Evolutionary conservation across 352 stramenopile species (phyloP).

Genomic region (Globisporangium cylindrosporum): DNA sequence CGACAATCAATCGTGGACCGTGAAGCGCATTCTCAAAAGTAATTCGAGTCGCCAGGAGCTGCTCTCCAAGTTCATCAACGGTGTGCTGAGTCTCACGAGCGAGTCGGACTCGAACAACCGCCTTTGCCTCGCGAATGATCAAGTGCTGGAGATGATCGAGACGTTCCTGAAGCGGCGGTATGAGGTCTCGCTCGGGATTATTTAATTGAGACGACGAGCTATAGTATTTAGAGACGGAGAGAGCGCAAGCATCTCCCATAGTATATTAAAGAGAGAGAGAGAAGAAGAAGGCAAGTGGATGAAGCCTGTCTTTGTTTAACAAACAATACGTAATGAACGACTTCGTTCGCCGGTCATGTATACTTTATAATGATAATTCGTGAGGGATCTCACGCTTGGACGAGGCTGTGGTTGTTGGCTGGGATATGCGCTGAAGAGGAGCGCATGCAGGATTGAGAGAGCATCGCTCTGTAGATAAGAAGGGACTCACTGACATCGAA

Average conservation of each 20-base stretch:
- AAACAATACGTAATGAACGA: neutral
- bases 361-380: neutral
- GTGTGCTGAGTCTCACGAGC: constrained; percentile 15
- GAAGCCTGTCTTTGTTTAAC: neutral
- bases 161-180: constrained; percentile 8
- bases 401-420: neutral
- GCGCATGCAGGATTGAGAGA: neutral
- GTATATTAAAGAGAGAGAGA: neutral
- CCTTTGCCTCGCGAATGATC: constrained; percentile 2
- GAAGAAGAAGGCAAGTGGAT: neutral
- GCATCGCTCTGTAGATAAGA: neutral
- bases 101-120: constrained; percentile 9
- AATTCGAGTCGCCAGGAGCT: constrained; percentile 2
- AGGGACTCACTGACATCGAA: neutral
- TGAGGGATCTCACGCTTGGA: neutral
- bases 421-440: neutral
- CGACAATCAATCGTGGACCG: constrained; percentile 12
- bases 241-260: neutral
- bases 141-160: constrained; percentile 15
- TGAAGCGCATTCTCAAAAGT: constrained; percentile 10
- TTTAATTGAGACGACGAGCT: neutral
- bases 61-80: constrained; percentile 17
- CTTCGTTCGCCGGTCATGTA: neutral
- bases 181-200: constrained; percentile 16
- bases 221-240: neutral